Conservation (phyloP, 768 basidiomycete species). For the Psilocybe subaeruginosa region DNA sequence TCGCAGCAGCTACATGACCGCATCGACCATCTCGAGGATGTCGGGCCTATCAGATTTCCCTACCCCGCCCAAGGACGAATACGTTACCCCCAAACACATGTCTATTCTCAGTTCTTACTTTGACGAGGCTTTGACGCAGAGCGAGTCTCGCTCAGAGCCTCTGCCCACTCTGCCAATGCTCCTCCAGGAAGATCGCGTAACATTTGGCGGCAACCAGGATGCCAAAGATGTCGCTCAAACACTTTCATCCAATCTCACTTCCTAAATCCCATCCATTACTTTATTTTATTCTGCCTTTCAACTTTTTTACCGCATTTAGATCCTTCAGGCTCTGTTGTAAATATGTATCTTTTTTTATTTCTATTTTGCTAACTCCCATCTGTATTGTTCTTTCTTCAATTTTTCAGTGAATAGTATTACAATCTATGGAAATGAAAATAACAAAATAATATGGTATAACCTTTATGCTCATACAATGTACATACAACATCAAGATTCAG, state of each 20-base stretch:
- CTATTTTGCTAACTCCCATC: constrained; percentile 1
- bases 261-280: neutral
- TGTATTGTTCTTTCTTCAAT: neutral
- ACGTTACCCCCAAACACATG: constrained; percentile 19
- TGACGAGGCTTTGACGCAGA: constrained; percentile 30
- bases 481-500: constrained; percentile 22
- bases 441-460: constrained; percentile 13
- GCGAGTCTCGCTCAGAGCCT: neutral
- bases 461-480: constrained; percentile 6
- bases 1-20: constrained; percentile 65
- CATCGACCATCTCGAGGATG: constrained; percentile 62
- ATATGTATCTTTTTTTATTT: constrained; percentile 7
- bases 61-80: constrained; percentile 47
- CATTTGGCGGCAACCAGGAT: constrained; percentile 26
- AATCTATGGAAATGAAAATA: neutral
- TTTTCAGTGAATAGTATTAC: neutral
- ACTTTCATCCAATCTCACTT: constrained; percentile 11
- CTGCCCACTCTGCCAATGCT: constrained; percentile 5
- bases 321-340: constrained; percentile 6
- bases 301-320: neutral
- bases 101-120: constrained; percentile 12
- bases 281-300: constrained; percentile 1
- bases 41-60: constrained; percentile 78
- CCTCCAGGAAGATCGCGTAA: constrained; percentile 20
- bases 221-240: constrained; percentile 25